Conservation (phyloP, 2,329 filamentous ascomycete genomes). For the Aspergillus ruber region DNA sequence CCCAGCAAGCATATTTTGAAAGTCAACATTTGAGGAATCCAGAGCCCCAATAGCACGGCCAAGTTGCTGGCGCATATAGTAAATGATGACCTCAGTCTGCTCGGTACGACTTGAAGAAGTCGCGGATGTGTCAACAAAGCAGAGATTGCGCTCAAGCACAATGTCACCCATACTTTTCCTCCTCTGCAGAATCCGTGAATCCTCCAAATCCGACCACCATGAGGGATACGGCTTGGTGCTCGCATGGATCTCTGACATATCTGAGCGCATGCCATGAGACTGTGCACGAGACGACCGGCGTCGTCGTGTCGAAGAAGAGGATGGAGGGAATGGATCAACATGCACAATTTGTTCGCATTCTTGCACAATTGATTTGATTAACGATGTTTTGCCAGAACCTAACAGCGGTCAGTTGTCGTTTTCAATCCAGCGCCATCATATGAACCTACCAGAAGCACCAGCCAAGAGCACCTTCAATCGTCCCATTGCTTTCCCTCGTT, state of each 20-base stretch:
- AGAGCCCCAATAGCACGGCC: constrained; percentile 57
- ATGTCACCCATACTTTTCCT: constrained; percentile 68
- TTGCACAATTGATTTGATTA: constrained; percentile 83
- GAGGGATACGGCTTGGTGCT: constrained; percentile 78
- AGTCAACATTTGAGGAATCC: constrained; percentile 63
- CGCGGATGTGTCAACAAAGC: constrained; percentile 78
- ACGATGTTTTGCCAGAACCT: constrained; percentile 83
- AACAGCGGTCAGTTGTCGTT: constrained; percentile 2
- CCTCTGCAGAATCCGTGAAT: constrained; percentile 53
- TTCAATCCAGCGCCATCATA: neutral
- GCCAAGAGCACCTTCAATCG: constrained; percentile 84
- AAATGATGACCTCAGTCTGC: constrained; percentile 54
- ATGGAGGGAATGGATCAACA: constrained; percentile 57
- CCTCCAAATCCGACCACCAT: constrained; percentile 81
- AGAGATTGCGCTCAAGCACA: constrained; percentile 83
- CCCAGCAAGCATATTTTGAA: constrained; percentile 70
- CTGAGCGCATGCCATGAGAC: constrained; percentile 9
- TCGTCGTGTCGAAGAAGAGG: constrained; percentile 12
- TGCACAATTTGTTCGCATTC: constrained; percentile 88
- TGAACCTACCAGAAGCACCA: constrained; percentile 62
- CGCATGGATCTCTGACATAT: constrained; percentile 64
- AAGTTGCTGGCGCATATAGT: constrained; percentile 68
- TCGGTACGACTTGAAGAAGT: constrained; percentile 49
- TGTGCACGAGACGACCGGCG: constrained; percentile 16
- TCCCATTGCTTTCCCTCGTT: constrained; percentile 74